These are phyloP conservation scores for Gastrolobium villosum DNA, from an alignment of 306 rosid species.

Conservation along the genomic window DNA sequence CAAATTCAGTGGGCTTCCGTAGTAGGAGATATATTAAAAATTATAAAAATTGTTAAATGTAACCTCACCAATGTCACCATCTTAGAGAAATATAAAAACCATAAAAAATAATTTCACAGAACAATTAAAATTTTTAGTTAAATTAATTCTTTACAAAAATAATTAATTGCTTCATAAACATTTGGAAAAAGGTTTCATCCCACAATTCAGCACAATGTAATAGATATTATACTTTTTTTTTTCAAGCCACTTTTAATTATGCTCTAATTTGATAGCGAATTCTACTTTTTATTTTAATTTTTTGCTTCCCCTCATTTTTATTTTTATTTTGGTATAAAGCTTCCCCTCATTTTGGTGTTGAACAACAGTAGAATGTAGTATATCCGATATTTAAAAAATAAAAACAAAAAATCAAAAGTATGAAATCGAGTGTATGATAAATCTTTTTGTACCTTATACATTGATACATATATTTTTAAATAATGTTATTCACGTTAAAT, in stretches of 20 bases:
- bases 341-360: background rate
- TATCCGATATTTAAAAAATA: too few relatives aligned
- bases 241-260: background rate
- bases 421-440: background rate
- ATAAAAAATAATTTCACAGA: too few relatives aligned
- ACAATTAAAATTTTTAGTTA: background rate
- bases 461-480: background rate
- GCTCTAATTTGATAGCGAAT: background rate
- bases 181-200: background rate
- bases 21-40: too few relatives aligned
- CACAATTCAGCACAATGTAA: slow-evolving; percentile 6
- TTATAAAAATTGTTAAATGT: too few relatives aligned
- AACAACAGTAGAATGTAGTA: background rate
- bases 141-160: background rate
- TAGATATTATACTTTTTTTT: too few relatives aligned
- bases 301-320: too few relatives aligned
- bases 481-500: background rate
- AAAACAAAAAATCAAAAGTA: background rate
- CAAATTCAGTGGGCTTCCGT: too few relatives aligned
- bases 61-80: too few relatives aligned
- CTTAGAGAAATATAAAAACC: too few relatives aligned
- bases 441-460: background rate
- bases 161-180: background rate
- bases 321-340: too few relatives aligned
- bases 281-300: background rate